These are phyloP conservation scores for Epithemia pelagica DNA, from an alignment of 108 stramenopile species.

Conservation along the genomic window DNA sequence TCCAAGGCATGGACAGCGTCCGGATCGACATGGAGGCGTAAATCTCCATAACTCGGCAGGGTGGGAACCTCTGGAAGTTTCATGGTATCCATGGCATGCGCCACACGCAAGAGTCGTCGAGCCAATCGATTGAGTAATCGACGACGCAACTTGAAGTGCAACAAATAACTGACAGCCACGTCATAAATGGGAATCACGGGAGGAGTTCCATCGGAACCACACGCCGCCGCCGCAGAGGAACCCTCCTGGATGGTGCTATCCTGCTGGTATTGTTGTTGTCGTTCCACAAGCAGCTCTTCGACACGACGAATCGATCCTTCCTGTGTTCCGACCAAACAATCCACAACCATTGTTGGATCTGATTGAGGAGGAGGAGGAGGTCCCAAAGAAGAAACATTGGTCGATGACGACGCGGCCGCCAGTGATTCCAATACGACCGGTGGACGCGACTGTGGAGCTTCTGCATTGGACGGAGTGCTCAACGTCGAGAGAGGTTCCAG, in stretches of 20 bases:
- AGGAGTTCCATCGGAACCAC: too few relatives aligned
- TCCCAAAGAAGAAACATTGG: too few relatives aligned
- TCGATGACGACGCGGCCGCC: neutral
- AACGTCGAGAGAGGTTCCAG: neutral
- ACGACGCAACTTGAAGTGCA: constrained; percentile 63
- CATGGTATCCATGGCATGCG: constrained; percentile 55
- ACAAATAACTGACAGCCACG: constrained; percentile 48
- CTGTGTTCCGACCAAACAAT: neutral
- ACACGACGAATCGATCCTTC: neutral
- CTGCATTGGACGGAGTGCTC: neutral
- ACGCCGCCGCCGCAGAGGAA: too few relatives aligned
- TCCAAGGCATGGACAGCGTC: constrained; percentile 13
- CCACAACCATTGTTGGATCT: neutral
- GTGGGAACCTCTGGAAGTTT: constrained; percentile 22
- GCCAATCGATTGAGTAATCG: constrained; percentile 60
- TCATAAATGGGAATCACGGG: constrained; percentile 22
- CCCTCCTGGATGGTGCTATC: neutral
- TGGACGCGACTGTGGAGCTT: too few relatives aligned
- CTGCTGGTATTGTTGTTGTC: neutral
- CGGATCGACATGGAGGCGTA: constrained; percentile 31
- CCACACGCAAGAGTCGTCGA: constrained; percentile 59
- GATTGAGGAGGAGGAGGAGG: neutral
- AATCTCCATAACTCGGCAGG: constrained; percentile 48
- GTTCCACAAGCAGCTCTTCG: neutral
- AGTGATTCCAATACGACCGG: neutral